Percentiles rank a stretch among this genome's conserved stretches.
phyloP scores from a whole-genome alignment of 163 green algal genomes.

The Scenedesmus sp. region DNA sequence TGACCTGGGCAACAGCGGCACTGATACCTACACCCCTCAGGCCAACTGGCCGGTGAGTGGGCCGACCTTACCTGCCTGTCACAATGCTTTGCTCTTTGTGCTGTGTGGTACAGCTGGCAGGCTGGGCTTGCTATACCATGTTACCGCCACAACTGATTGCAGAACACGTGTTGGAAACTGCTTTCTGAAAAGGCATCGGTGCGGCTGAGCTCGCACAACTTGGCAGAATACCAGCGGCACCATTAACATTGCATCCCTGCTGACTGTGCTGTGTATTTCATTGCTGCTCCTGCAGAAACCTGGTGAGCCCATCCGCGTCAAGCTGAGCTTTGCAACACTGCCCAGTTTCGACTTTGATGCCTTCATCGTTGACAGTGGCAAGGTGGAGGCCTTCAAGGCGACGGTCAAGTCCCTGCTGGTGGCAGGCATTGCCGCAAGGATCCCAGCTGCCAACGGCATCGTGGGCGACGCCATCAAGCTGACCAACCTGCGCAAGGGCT shows the following conservation, averaged over 20 bases:
- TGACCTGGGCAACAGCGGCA: not conserved
- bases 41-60: constrained; percentile 1
- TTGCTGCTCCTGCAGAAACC: not conserved
- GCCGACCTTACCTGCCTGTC: not conserved
- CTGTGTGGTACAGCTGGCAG: not conserved
- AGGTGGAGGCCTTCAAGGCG: not conserved
- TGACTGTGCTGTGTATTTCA: not conserved
- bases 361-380: not conserved
- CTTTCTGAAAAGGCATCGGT: not conserved
- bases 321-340: constrained; percentile 9
- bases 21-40: not conserved
- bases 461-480: not conserved
- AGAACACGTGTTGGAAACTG: too few relatives aligned
- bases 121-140: not conserved
- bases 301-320: constrained; percentile 10
- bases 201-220: not conserved
- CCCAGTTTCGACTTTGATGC: not conserved
- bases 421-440: not conserved
- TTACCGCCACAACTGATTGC: not conserved
- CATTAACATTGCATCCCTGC: not conserved
- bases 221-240: too few relatives aligned
- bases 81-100: not conserved
- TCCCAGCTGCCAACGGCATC: not conserved
- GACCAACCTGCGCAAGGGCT: constrained; percentile 29
- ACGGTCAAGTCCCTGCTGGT: not conserved